A percentile compares a stretch with the other conserved stretches of the same genome.
These are phyloP conservation scores for Russula sp. DNA, from an alignment of 768 basidiomycete genomes.

Conservation along the genomic window DNA sequence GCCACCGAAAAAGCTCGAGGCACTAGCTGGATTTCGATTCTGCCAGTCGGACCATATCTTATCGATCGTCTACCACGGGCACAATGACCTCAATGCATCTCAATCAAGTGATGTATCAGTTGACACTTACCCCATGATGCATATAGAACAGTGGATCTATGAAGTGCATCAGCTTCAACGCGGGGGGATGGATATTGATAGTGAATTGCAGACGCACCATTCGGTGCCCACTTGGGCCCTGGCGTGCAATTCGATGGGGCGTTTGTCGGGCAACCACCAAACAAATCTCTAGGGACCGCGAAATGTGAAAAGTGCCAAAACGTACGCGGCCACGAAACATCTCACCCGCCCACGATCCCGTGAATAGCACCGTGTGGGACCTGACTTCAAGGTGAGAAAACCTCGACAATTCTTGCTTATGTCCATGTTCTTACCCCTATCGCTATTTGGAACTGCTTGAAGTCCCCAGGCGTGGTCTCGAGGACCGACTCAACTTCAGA, in stretches of 20 bases:
- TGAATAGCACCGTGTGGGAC: slow-evolving; percentile 39
- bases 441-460: slow-evolving; percentile 35
- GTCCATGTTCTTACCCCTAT: slow-evolving; percentile 32
- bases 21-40: slow-evolving; percentile 31
- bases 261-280: slow-evolving; percentile 34
- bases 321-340: background rate
- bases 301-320: background rate
- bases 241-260: slow-evolving; percentile 33
- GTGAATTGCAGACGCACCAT: slow-evolving; percentile 31
- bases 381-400: slow-evolving; percentile 26
- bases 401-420: too few relatives aligned
- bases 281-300: slow-evolving; percentile 33
- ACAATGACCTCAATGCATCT: background rate
- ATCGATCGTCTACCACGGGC: slow-evolving; percentile 37
- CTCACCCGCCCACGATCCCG: slow-evolving; percentile 37
- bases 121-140: slow-evolving; percentile 37
- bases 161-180: background rate
- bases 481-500: slow-evolving; percentile 33
- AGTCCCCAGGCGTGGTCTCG: slow-evolving; percentile 36
- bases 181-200: background rate
- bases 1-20: slow-evolving; percentile 37
- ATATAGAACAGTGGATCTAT: slow-evolving; percentile 40
- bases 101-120: background rate
- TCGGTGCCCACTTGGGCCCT: slow-evolving; percentile 37
- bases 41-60: slow-evolving; percentile 43